Evolutionary conservation across 352 stramenopile species (phyloP).

Genomic region (Plasmopara muralis): DNA sequence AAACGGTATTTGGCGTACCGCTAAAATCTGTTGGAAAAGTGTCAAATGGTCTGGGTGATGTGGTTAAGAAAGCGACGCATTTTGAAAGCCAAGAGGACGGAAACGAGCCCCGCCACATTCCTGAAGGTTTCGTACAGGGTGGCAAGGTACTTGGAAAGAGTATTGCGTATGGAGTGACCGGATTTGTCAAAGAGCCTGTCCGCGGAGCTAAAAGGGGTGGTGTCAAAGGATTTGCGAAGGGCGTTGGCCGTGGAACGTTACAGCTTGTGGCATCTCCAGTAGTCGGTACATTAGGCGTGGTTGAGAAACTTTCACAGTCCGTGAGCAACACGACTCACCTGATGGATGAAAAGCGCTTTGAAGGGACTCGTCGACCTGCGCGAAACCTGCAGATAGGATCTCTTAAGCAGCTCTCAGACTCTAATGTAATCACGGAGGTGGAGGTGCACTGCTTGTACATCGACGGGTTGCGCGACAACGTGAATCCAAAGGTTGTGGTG

Average conservation of each 20-base stretch:
- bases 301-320: constrained; percentile 80
- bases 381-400: constrained; percentile 49
- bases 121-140: constrained; percentile 66
- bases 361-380: constrained; percentile 66
- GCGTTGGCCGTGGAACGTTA: constrained; percentile 67
- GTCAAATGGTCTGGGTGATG: constrained; percentile 76
- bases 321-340: constrained; percentile 84
- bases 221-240: constrained; percentile 79
- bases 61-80: constrained; percentile 77
- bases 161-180: constrained; percentile 62
- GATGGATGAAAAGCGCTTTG: constrained; percentile 72
- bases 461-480: constrained; percentile 57
- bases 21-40: constrained; percentile 74
- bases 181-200: constrained; percentile 79
- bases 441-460: constrained; percentile 73
- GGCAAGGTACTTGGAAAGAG: constrained; percentile 75
- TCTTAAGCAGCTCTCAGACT: constrained; percentile 71
- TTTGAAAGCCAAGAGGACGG: constrained; percentile 77
- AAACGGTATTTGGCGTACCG: constrained; percentile 76
- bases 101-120: constrained; percentile 65
- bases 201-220: constrained; percentile 64
- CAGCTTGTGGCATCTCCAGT: constrained; percentile 76
- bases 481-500: constrained; percentile 66
- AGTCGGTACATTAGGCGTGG: constrained; percentile 69
- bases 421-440: constrained; percentile 81